Conservation (phyloP, 805 yeast species). For the Kuraishia piskuri region DNA sequence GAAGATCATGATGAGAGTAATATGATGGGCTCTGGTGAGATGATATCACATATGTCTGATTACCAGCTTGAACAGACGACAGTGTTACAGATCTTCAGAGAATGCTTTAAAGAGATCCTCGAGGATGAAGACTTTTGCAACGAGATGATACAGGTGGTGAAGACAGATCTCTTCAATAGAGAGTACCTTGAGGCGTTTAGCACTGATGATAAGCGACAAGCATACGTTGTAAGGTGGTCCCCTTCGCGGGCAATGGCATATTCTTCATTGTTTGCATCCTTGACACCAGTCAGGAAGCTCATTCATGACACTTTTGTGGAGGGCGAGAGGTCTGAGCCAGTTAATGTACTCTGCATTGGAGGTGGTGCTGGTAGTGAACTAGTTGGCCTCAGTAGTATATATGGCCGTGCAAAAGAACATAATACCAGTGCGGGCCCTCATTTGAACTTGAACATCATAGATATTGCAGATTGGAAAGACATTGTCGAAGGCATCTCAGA, state of each 20-base stretch:
- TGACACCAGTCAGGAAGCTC: conserved; percentile 10
- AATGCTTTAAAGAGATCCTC: conserved; percentile 3
- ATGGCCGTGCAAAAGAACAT: conserved; percentile 12
- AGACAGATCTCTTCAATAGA: conserved; percentile 59
- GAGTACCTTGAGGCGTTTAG: conserved; percentile 67
- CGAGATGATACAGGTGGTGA: conserved; percentile 55
- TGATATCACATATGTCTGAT: conserved; percentile 26
- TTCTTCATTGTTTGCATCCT: conserved; percentile 49
- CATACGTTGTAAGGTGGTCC: conserved; percentile 80
- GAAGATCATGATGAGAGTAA: conserved; percentile 1
- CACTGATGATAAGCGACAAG: conserved; percentile 52
- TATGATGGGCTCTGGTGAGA: conserved; percentile 1
- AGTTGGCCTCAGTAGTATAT: conserved; percentile 53
- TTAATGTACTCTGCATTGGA: conserved; percentile 57
- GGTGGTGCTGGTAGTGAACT: conserved; percentile 90
- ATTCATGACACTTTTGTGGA: conserved; percentile 3
- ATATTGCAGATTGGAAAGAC: conserved; percentile 70
- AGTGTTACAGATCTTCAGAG: conserved; percentile 28
- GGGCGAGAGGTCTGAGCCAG: conserved; percentile 7
- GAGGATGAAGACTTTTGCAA: conserved; percentile 7
- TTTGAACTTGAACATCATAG: conserved; percentile 44
- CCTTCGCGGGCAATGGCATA: conserved; percentile 77
- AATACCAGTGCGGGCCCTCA: background rate
- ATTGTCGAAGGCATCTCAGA: conserved; percentile 25
- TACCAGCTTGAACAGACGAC: conserved; percentile 24